Base-by-base conservation (phyloP, 148 eudicot genomes). In the Euryodendron excelsum region DNA sequence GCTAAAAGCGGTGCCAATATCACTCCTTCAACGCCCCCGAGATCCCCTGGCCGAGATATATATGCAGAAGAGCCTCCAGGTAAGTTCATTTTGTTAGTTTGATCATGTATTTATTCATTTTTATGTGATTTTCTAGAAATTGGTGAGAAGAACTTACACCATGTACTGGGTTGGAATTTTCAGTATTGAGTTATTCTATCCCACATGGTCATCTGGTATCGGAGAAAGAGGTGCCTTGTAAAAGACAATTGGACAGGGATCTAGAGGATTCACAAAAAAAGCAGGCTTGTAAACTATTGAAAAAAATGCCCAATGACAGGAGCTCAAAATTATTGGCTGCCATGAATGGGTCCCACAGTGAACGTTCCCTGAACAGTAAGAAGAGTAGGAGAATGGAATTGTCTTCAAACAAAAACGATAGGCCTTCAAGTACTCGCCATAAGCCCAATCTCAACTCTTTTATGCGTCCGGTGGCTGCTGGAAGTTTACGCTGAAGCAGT, bases 61-160 rank as follows among this genome's bases (percentile, higher is more conserved):
- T 85, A 85, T 27, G 84, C 86, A 28, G 87, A 89, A 48, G 88
- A 89, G 77, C 83, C 73, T 52, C 85, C 89, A 79, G 94, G 98
- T 94, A 87, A 79, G 14, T 76, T 65, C 0, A 8, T 52, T 60
- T 21, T 20, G 3, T 70, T 44, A 6, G 17, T 53, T 79, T 36
- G n/a, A n/a, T 52, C 64, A 17, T 37, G 44, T 39, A 39, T 39
- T 9, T 39, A 39, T 39, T 5, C 44, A 39, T 39, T 39, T 39
- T 39, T 74, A 14, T 60, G 11, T 63, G 21, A 21, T 34, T 30
- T 28, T 11, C 31, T 28, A 61, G 12, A 7, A 14, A 63, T 2
- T 21, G 14, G 4, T 45, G 15, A 23, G 18, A 3, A 23, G 62
- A 9, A 71, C 80, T 87, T 75, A 87, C 69, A 37, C 15, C 77